Conservation (phyloP, 495 filamentous ascomycete genomes). For the Penicillium mononematosum region DNA sequence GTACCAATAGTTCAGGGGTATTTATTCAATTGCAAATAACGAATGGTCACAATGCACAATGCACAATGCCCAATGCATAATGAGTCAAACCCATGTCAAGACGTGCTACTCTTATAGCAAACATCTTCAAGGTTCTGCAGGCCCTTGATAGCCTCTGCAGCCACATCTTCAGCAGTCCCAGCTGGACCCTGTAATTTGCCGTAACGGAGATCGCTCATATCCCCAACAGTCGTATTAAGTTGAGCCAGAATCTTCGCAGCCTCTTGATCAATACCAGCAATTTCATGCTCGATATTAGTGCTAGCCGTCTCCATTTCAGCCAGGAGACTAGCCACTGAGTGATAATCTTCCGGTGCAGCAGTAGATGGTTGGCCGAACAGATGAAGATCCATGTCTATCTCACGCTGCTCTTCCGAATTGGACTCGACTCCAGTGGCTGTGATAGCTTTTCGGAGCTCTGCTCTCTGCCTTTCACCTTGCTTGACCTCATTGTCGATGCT, state of each 20-base stretch:
- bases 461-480: constrained; percentile 60
- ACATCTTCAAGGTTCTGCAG: constrained; percentile 60
- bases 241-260: constrained; percentile 58
- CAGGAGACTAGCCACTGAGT: constrained; percentile 64
- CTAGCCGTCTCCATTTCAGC: constrained; percentile 66
- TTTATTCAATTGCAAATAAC: background rate
- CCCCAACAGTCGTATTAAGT: constrained; percentile 62
- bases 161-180: constrained; percentile 56
- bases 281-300: constrained; percentile 62
- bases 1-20: background rate
- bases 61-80: too few species aligned
- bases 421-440: constrained; percentile 52
- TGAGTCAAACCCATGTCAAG: constrained; percentile 5
- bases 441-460: constrained; percentile 56
- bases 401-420: constrained; percentile 58
- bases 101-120: constrained; percentile 46
- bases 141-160: constrained; percentile 53
- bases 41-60: background rate
- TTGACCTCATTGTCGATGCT: constrained; percentile 68
- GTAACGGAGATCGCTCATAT: constrained; percentile 80
- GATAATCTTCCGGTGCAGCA: constrained; percentile 40
- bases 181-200: constrained; percentile 66
- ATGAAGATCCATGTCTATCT: constrained; percentile 70
- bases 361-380: constrained; percentile 60
- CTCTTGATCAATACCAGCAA: constrained; percentile 61